Base-by-base conservation (phyloP, 768 basidiomycete species). In the Phylloporus scabripes region DNA sequence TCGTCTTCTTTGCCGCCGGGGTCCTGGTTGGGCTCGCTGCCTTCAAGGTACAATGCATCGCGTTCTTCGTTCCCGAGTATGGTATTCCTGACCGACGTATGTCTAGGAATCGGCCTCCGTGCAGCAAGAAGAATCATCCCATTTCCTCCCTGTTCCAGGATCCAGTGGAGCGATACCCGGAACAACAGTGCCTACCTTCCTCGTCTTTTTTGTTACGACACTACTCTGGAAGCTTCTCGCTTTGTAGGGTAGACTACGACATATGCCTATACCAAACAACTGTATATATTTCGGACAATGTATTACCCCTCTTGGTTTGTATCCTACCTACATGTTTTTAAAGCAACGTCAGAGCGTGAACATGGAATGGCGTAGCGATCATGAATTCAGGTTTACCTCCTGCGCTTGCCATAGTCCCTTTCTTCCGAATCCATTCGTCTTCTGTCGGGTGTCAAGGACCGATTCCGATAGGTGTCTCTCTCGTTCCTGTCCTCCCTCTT, bases 11-110 rank as follows among this genome's bases (percentile, higher is more conserved):
- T 58, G 83, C 78, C 7, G 67, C 77, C 2, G 90, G 87, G 0
- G 66, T 94, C 45, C 69, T 94, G 18, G 82, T 92, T 20, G 89
- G 92, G 17, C 62, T 92, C 3, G 82, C 79, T 21, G 81, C 78
- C 1, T 93, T 92, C 76, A 93, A 92, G 75, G 88, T 87, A 56
- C 3, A 29, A 15, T 56, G n/a, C 32, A 20, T 46, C 33, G 31
- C n/a, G 11, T 50, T 7, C 17, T 5, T 20, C 17, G 31, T 24
- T 17, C 20, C 2, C 10, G 21, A 17, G 15, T 18, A 10, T 42
- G 42, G 39, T 10, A 15, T 17, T 36, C 3, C 45, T 50, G 21
- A 48, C 40, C 41, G 1, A 26, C 1, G 24, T 47, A 38, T 41
- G 26, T 7, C 7, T 20, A 87, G 86, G 65, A 87, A 74, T 78